phyloP scores from a whole-genome alignment of 306 rosid species.

The Prunus fruticosa region DNA sequence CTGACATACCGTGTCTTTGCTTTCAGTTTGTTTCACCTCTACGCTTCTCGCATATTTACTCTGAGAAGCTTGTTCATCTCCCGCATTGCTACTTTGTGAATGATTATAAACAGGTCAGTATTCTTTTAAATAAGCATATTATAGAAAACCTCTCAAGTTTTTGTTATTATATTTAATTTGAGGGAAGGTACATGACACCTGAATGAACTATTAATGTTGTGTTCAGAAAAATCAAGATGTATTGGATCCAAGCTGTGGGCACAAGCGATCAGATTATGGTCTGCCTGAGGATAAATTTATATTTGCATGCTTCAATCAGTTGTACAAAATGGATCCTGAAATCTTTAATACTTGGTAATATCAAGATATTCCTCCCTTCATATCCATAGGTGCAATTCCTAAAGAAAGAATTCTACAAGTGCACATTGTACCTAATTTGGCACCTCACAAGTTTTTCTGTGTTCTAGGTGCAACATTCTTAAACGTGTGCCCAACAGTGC shows the following conservation, averaged over 20 bases:
- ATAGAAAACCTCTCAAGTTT: neutral
- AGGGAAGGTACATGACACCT: neutral
- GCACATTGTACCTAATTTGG: neutral
- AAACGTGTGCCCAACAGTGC: slow-evolving; percentile 94
- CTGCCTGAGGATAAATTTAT: slow-evolving; percentile 89
- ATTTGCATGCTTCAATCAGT: slow-evolving; percentile 95
- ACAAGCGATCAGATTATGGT: slow-evolving; percentile 82
- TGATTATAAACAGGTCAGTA: slow-evolving; percentile 92
- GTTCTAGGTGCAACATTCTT: slow-evolving; percentile 89
- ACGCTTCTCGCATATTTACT: slow-evolving; percentile 71
- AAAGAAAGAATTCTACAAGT: neutral
- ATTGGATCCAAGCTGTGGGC: slow-evolving; percentile 70
- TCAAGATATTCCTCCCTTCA: slow-evolving; percentile 13
- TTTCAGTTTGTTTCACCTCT: slow-evolving; percentile 90
- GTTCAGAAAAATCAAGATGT: slow-evolving; percentile 91
- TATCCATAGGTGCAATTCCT: neutral
- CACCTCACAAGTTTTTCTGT: slow-evolving; percentile 20
- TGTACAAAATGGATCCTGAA: slow-evolving; percentile 99
- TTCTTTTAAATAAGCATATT: neutral
- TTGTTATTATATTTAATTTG: neutral
- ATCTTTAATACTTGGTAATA: slow-evolving; percentile 83
- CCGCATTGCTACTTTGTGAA: slow-evolving; percentile 98
- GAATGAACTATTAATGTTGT: slow-evolving; percentile 2
- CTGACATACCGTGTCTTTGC: slow-evolving; percentile 10
- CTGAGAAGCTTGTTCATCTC: slow-evolving; percentile 94